Evolutionary conservation across 768 basidiomycete species (phyloP).

Genomic region (Psilocybe cyanescens): DNA sequence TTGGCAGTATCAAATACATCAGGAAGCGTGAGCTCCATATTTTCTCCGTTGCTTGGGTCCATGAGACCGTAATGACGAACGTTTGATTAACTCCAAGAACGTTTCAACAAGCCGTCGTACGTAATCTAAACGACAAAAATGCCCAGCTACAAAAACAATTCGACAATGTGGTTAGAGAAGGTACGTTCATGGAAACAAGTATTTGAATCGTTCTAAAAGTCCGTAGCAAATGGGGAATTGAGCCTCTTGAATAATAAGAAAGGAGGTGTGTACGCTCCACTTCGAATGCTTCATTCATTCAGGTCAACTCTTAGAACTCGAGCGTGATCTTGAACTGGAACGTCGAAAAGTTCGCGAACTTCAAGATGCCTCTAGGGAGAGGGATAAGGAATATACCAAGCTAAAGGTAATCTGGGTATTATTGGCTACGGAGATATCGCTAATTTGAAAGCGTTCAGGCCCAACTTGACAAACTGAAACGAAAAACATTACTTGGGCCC

Average conservation of each 20-base stretch:
- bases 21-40: slow-evolving; percentile 62
- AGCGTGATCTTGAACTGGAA: slow-evolving; percentile 82
- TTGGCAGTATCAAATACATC: slow-evolving; percentile 90
- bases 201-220: neutral
- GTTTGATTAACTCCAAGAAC: slow-evolving; percentile 47
- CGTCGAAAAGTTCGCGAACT: slow-evolving; percentile 73
- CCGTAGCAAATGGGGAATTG: slow-evolving; percentile 77
- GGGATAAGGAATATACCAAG: slow-evolving; percentile 88
- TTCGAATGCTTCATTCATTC: slow-evolving; percentile 1
- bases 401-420: slow-evolving; percentile 60
- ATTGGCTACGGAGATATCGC: neutral
- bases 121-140: slow-evolving; percentile 82
- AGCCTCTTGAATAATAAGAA: slow-evolving; percentile 70
- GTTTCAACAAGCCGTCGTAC: slow-evolving; percentile 83
- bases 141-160: slow-evolving; percentile 84
- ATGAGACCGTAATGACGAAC: slow-evolving; percentile 11
- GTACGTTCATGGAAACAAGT: slow-evolving; percentile 36
- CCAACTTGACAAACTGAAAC: slow-evolving; percentile 83
- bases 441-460: slow-evolving; percentile 39
- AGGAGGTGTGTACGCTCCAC: slow-evolving; percentile 44
- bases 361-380: slow-evolving; percentile 74
- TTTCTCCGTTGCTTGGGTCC: slow-evolving; percentile 4
- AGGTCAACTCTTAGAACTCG: slow-evolving; percentile 53
- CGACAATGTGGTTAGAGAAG: slow-evolving; percentile 86
- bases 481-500: slow-evolving; percentile 70